Conservation (phyloP, 2,329 filamentous ascomycete genomes). For the Aspergillus texensis region DNA sequence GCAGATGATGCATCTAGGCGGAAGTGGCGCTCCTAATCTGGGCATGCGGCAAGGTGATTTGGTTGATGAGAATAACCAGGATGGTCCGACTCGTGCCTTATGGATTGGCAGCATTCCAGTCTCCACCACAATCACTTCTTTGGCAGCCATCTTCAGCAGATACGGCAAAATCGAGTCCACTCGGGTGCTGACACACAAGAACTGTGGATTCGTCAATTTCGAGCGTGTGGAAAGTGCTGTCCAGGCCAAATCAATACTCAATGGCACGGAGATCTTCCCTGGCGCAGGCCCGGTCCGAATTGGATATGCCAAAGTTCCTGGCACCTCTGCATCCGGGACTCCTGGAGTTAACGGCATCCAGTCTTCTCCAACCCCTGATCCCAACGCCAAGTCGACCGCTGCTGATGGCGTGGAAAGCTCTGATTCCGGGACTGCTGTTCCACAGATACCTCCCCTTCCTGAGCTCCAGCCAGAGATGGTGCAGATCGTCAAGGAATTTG, state of each 20-base stretch:
- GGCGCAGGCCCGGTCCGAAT: conserved; percentile 93
- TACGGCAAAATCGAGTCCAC: conserved; percentile 90
- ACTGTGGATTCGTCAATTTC: conserved; percentile 98
- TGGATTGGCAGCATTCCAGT: conserved; percentile 98
- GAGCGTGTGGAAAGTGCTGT: conserved; percentile 89
- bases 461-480: conserved; percentile 84
- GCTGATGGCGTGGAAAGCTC: conserved; percentile 34
- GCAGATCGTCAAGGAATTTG: conserved; percentile 85
- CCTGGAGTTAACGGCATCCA: conserved; percentile 86
- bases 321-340: conserved; percentile 74
- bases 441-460: conserved; percentile 68
- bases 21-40: conserved; percentile 51
- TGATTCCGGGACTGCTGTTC: conserved; percentile 39
- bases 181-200: conserved; percentile 95
- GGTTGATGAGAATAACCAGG: conserved; percentile 76
- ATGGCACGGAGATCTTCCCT: conserved; percentile 97
- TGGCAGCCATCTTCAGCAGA: conserved; percentile 93
- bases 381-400: conserved; percentile 56
- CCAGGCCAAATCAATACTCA: conserved; percentile 82
- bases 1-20: conserved; percentile 71
- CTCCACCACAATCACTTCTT: conserved; percentile 91
- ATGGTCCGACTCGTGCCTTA: conserved; percentile 87
- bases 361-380: conserved; percentile 88
- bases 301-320: conserved; percentile 95
- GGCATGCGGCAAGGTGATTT: conserved; percentile 66